Evolutionary conservation across 352 stramenopile genomes (phyloP), one percentile per base, ranked within the genome.

Genomic region (Globisporangium camurandrum): DNA sequence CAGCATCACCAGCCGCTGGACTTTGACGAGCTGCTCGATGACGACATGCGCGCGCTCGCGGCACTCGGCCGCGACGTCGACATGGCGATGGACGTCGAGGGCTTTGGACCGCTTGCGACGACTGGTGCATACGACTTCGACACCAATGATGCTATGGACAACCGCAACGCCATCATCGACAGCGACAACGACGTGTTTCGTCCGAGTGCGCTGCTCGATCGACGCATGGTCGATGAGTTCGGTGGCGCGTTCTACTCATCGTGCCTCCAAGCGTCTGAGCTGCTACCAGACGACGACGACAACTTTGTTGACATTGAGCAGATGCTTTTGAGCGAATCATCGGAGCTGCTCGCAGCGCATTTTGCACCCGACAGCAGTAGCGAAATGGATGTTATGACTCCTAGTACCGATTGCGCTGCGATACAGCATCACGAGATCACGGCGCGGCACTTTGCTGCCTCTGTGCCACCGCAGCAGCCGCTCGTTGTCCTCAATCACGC

Each of bases 221-320:
- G 51, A 2, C 64, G 63, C 24, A 49, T 84, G 27, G 68, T 71
- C n/a, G 70, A 82, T 27, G 68, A 69, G 37, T 87, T 70, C 48
- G 62, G 61, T 14, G 57, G 40, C 20, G 57, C 61, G 34, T 55
- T 69, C 14, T 71, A 51, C 41, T 55, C 52, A 43, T 65, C 65
- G n/a, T 67, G 56, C 20, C 72, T 74, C 45, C 62, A 54, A 22
- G 39, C 38, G 26, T 57, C 51, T 9, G 53, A 59, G 38, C 46
- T 59, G 14, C 26, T 54, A 4, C 33, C 64, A 50, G 67, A 40
- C 45, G 51, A 34, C 2, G 30, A 61, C 6, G 50, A 67, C 26
- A 61, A 51, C 1, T 63, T 69, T 42, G 65, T 66, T 36, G 71
- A 88, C 43, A 72, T 88, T n/a, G 76, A 88, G 61, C 76, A 81